A percentile compares a stretch with the other conserved stretches of the same genome.
These are phyloP conservation scores for Neopestalotiopsis sp. DNA, from an alignment of 2,329 filamentous ascomycete species.

Conservation along the genomic window DNA sequence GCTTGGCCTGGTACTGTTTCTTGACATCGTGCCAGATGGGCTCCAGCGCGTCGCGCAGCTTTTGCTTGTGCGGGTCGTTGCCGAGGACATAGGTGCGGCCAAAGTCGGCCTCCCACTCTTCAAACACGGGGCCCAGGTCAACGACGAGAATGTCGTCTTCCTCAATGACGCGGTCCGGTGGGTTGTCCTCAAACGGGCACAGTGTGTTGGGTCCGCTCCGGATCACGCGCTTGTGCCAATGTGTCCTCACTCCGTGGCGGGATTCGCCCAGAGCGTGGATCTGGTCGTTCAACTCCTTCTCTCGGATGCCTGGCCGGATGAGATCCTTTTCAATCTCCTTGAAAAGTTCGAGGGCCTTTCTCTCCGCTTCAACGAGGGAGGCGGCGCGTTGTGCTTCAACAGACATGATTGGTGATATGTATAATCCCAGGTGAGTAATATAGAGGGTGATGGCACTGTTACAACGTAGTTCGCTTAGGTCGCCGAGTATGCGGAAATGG, in stretches of 20 bases:
- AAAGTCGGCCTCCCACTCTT: constrained; percentile 59
- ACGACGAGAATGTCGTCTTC: constrained; percentile 57
- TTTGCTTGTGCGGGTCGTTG: constrained; percentile 48
- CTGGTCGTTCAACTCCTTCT: constrained; percentile 52
- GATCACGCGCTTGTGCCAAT: constrained; percentile 60
- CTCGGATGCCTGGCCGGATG: constrained; percentile 52
- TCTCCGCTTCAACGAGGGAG: constrained; percentile 50
- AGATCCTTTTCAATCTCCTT: constrained; percentile 51
- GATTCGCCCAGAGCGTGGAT: constrained; percentile 49
- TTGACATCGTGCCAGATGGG: constrained; percentile 51
- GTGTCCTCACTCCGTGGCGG: constrained; percentile 49
- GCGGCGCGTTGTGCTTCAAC: constrained; percentile 30
- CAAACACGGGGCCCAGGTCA: constrained; percentile 58
- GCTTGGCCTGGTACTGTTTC: constrained; percentile 41
- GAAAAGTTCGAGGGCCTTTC: constrained; percentile 52
- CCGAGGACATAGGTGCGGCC: constrained; percentile 58
- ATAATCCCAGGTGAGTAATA: neutral
- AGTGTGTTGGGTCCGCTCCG: constrained; percentile 56
- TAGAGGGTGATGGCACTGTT: neutral
- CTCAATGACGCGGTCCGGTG: constrained; percentile 52
- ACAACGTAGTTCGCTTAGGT: neutral
- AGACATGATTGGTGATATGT: neutral
- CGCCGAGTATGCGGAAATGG: neutral
- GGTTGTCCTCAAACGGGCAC: constrained; percentile 52
- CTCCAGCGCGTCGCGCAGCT: constrained; percentile 37